Evolutionary conservation across 2,329 filamentous ascomycete species (phyloP).

Genomic region (Tolypocladium paradoxum): DNA sequence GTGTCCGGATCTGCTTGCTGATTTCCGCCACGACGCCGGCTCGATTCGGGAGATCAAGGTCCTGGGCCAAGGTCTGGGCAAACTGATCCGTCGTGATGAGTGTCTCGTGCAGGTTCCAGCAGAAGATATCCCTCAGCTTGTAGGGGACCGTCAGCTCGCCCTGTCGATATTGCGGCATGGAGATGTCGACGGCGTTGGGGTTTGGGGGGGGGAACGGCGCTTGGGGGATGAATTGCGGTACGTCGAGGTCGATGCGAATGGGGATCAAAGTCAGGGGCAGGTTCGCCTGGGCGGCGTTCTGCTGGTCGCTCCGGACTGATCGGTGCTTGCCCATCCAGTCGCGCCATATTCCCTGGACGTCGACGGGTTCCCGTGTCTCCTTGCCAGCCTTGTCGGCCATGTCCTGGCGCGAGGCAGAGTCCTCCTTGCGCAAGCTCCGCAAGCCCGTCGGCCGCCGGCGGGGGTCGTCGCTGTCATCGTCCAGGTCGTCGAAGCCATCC

Average conservation of each 20-base stretch:
- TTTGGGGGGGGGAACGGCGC: constrained; percentile 54
- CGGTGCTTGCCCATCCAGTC: constrained; percentile 84
- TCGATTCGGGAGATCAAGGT: constrained; percentile 79
- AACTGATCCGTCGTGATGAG: constrained; percentile 93
- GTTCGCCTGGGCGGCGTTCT: constrained; percentile 54
- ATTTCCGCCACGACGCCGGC: constrained; percentile 64
- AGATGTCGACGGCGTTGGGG: constrained; percentile 55
- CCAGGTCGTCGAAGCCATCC: constrained; percentile 77
- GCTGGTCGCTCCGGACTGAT: constrained; percentile 43
- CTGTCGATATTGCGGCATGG: constrained; percentile 65
- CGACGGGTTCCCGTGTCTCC: constrained; percentile 66
- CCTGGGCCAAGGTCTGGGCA: constrained; percentile 79
- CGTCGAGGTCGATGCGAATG: constrained; percentile 91
- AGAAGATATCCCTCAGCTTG: constrained; percentile 84
- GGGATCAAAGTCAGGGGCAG: constrained; percentile 87
- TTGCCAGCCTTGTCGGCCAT: constrained; percentile 71
- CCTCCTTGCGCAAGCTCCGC: constrained; percentile 71
- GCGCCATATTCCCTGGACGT: constrained; percentile 83
- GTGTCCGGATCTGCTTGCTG: constrained; percentile 86
- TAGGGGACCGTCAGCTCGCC: constrained; percentile 76
- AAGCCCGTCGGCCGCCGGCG: constrained; percentile 74
- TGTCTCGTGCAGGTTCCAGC: constrained; percentile 96
- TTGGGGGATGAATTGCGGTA: constrained; percentile 63
- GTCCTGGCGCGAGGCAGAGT: constrained; percentile 51
- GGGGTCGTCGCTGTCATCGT: constrained; percentile 62